Base-by-base conservation (phyloP, 2,329 filamentous ascomycete genomes). In the Phaeosphaeriaceae sp. region DNA sequence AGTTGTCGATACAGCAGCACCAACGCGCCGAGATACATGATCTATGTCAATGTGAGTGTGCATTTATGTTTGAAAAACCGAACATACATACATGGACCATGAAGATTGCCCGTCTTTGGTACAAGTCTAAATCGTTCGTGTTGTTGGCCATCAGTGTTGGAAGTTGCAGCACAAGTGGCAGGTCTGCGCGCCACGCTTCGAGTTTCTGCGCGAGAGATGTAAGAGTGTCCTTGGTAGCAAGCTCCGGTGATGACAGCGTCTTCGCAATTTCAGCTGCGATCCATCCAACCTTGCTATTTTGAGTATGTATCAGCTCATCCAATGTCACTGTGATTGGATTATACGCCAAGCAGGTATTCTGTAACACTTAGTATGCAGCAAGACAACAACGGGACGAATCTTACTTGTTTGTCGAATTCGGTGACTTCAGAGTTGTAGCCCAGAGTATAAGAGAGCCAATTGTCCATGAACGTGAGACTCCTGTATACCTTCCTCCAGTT, bases 391-490 rank as follows among this genome's bases (percentile, higher is more conserved):
- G 21, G n/a, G 10, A 41, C 27, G 10, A 20, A 10, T 56, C 69
- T 22, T 74, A 76, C 73, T 51, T 64, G 53, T 13, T 70, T 59
- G 47, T 78, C 75, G 11, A 58, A 65, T 5, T 65, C 19, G 9
- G 69, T 72, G 7, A 73, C 67, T 46, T 76, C 74, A 7, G 74
- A 68, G 7, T 54, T 58, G 51, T 77, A 78, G 7, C 76, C 76
- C 1, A 78, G 57, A 1, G 75, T 78, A 42, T 76, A 77, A 1
- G 74, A 75, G 7, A 78, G 65, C 76, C 76, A 78, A 21, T 71
- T 72, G 57, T 78, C 76, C 71, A 78, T 75, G 60, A 78, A 78
- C 9, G 77, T 71, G 10, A 78, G 58, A 48, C 73, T 78, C 10
- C 75, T 67, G 36, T 70, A 73, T 15, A 78, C 54, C 41, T 67